phyloP scores from a whole-genome alignment of 108 stramenopile genomes.

The Seminavis robusta region DNA sequence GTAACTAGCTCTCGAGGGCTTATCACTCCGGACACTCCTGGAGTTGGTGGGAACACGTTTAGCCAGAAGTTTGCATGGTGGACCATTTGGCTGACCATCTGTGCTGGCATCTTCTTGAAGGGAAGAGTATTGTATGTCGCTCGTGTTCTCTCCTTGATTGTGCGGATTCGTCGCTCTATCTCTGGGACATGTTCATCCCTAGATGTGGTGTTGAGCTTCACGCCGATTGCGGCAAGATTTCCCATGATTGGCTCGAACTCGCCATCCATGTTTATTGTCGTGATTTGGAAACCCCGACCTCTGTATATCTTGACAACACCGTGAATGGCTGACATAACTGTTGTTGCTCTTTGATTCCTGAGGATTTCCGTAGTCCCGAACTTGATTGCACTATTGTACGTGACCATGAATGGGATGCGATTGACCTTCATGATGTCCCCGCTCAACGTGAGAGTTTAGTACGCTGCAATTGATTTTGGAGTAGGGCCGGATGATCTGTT shows the following conservation, averaged over 20 bases:
- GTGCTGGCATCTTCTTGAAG: conserved; percentile 13
- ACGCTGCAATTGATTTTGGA: too few species aligned
- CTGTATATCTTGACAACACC: conserved; percentile 1
- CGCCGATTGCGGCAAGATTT: not conserved
- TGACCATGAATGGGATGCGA: too few species aligned
- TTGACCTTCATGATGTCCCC: conserved; percentile 40
- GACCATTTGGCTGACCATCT: conserved; percentile 16
- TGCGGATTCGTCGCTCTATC: conserved; percentile 25
- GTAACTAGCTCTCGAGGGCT: conserved; percentile 28
- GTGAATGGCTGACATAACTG: not conserved
- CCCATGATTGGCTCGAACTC: not conserved
- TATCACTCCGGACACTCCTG: conserved; percentile 25
- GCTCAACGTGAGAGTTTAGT: conserved; percentile 26
- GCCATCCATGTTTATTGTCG: not conserved
- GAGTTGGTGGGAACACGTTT: conserved; percentile 25
- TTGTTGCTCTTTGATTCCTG: not conserved
- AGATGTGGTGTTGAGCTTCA: conserved; percentile 11
- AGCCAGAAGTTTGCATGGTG: conserved; percentile 9
- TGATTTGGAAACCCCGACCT: not conserved
- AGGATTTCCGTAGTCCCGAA: not conserved
- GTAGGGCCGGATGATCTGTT: too few species aligned
- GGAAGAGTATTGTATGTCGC: conserved; percentile 21
- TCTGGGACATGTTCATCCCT: conserved; percentile 32
- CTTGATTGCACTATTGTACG: too few species aligned
- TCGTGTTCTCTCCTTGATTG: conserved; percentile 32